Evolutionary conservation across 345 rosid species (phyloP).

Genomic region (Citrus hindsii): DNA sequence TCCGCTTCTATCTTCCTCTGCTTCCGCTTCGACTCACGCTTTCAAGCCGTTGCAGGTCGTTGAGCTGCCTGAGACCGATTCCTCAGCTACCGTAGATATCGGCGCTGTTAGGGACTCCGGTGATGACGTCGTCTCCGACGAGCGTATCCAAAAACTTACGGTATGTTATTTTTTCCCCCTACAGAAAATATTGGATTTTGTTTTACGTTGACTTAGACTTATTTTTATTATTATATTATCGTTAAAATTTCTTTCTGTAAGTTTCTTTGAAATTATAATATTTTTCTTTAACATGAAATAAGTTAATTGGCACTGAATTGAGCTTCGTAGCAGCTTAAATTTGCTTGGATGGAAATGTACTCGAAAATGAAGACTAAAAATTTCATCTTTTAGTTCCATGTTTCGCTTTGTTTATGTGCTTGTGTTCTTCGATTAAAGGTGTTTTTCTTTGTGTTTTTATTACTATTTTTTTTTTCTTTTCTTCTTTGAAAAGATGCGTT

Average conservation of each 20-base stretch:
- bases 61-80: conserved; percentile 59
- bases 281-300: neutral
- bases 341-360: neutral
- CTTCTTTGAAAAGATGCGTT: neutral
- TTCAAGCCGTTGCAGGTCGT: conserved; percentile 73
- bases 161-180: conserved; percentile 17
- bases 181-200: neutral
- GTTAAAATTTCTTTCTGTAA: neutral
- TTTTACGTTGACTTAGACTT: neutral
- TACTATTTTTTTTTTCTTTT: neutral
- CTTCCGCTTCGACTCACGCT: conserved; percentile 41
- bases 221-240: neutral
- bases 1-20: conserved; percentile 56
- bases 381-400: neutral
- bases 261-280: neutral
- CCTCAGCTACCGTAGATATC: conserved; percentile 50
- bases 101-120: conserved; percentile 24
- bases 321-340: neutral
- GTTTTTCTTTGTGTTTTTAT: too few relatives aligned
- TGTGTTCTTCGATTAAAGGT: neutral
- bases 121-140: conserved; percentile 8
- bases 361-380: neutral
- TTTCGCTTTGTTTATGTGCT: neutral
- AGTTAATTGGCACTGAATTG: neutral
- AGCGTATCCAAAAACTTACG: conserved; percentile 48